phyloP scores from a whole-genome alignment of 1,284 basidiomycete species.

The Wolfiporia cocos region DNA sequence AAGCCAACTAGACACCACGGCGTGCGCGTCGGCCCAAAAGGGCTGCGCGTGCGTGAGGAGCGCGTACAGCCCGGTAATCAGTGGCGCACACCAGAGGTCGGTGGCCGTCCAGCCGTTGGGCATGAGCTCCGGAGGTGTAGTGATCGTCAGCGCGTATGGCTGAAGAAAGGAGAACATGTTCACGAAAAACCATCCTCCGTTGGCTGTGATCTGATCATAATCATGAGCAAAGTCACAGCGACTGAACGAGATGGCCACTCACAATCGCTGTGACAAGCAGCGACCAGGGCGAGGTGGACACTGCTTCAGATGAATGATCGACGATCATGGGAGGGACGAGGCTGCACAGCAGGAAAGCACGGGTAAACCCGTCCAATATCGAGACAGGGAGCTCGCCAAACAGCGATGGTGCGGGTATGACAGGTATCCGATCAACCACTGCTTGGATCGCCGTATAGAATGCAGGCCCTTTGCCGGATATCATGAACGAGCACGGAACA shows the following conservation, averaged over 20 bases:
- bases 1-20: constrained; percentile 37
- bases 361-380: constrained; percentile 61
- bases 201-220: constrained; percentile 49
- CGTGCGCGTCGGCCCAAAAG: constrained; percentile 63
- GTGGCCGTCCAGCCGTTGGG: constrained; percentile 71
- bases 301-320: constrained; percentile 36
- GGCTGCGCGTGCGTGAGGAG: constrained; percentile 74
- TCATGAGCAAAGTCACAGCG: neutral
- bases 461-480: constrained; percentile 51
- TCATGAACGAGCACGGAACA: constrained; percentile 62
- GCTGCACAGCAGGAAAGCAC: constrained; percentile 65
- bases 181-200: constrained; percentile 67
- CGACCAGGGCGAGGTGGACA: constrained; percentile 65
- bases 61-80: constrained; percentile 63
- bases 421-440: constrained; percentile 53
- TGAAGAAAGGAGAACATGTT: constrained; percentile 65
- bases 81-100: constrained; percentile 72
- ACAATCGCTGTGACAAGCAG: constrained; percentile 60
- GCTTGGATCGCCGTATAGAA: constrained; percentile 51
- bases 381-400: constrained; percentile 58
- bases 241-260: constrained; percentile 27
- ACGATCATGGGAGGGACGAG: constrained; percentile 62
- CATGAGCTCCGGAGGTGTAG: constrained; percentile 63
- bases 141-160: constrained; percentile 53
- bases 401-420: constrained; percentile 44